Base-by-base conservation (phyloP, 2,329 filamentous ascomycete species). In the Xylariaceae sp. region DNA sequence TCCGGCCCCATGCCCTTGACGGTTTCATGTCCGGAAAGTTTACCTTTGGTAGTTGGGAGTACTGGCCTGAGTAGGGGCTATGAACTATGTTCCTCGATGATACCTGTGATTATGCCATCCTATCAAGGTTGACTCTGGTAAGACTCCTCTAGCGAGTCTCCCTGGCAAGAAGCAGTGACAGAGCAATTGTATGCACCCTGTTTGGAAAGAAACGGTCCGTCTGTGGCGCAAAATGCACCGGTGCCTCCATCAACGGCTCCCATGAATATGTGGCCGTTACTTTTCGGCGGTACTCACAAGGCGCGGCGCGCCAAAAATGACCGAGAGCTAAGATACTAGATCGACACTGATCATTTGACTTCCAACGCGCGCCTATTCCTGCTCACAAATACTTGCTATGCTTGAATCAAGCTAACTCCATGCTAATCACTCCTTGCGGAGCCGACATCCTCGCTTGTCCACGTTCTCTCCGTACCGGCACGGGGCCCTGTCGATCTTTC, bases 301-400 rank as follows among this genome's bases (percentile, higher is more conserved):
- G 40, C 41, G 42, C 37, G 35, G 30, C 23, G 49, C 56, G 37
- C 48, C 50, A 53, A 36, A n/a, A 60, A 48, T 20, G 55, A 56
- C 57, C 55, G 51, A 60, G 47, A 41, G 55, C 55, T 51, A 60
- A 50, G 57, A 24, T 33, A 36, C 43, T 42, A 21, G 51, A 57
- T 50, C 57, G 51, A 48, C 55, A 55, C n/a, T 46, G 54, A 54
- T 57, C 57, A 59, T 46, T 55, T 55, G 54, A 42, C 32, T 49
- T 45, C 47, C 47, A 44, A 35, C 37, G 43, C 55, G 47, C 55
- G 51, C 48, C 50, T 53, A 50, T 53, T 48, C 40, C 47, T 50
- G 41, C 48, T 45, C 47, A 39, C 40, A 41, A 51, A 39, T 43
- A 36, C 29, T 44, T 23, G n/a, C 18, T 23, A 48, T 50, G 35